Percentiles rank a stretch among this genome's conserved stretches.
phyloP scores from a whole-genome alignment of 371 early-diverging fungal genomes.

The Amoeboaphelidium protococcarum region DNA sequence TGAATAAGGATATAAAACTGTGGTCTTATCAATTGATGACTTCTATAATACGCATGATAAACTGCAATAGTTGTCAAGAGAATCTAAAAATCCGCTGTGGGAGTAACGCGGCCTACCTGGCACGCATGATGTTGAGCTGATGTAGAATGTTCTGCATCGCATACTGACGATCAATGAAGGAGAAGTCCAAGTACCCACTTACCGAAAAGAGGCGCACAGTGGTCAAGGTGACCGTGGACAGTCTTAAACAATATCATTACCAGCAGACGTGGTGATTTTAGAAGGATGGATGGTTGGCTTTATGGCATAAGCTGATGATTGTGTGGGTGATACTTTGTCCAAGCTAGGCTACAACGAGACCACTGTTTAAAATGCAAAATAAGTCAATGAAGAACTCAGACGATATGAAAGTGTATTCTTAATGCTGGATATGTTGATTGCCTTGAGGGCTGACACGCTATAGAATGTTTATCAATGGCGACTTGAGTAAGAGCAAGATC shows the following conservation, averaged over 20 bases:
- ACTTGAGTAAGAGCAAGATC: neutral
- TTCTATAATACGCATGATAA: constrained; percentile 41
- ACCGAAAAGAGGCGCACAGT: constrained; percentile 38
- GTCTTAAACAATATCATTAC: constrained; percentile 24
- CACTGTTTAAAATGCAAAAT: neutral
- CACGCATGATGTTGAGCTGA: constrained; percentile 53
- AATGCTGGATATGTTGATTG: neutral
- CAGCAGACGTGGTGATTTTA: constrained; percentile 51
- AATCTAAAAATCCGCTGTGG: constrained; percentile 35
- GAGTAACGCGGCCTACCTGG: constrained; percentile 60
- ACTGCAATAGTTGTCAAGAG: constrained; percentile 22
- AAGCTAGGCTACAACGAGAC: neutral
- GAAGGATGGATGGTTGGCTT: constrained; percentile 90
- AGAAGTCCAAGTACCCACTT: constrained; percentile 30
- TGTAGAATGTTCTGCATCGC: constrained; percentile 17
- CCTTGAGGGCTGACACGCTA: neutral
- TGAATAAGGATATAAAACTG: constrained; percentile 37
- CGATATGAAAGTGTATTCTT: neutral
- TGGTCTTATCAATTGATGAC: constrained; percentile 60
- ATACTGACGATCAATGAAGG: constrained; percentile 11
- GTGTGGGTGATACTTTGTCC: constrained; percentile 2
- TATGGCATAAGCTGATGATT: constrained; percentile 17
- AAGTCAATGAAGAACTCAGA: neutral
- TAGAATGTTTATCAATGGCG: neutral
- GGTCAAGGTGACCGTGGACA: constrained; percentile 58